phyloP scores from a whole-genome alignment of 2,329 filamentous ascomycete species.

The Nemania sp. region DNA sequence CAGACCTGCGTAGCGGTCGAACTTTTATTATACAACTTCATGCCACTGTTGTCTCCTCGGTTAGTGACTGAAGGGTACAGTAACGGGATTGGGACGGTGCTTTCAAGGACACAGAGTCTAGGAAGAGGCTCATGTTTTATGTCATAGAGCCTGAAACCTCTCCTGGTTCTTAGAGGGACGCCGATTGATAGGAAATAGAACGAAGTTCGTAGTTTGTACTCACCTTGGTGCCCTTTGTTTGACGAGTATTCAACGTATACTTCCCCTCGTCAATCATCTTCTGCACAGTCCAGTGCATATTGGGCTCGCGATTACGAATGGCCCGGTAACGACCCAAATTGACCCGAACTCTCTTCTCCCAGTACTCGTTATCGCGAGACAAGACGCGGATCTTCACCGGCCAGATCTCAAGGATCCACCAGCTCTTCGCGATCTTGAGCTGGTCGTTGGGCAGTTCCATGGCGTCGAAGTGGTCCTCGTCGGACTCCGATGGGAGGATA shows the following conservation, averaged over 20 bases:
- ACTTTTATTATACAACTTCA: background rate
- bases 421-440: conserved; percentile 16
- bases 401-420: conserved; percentile 26
- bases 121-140: background rate
- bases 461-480: conserved; percentile 23
- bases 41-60: background rate
- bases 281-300: conserved; percentile 27
- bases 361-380: conserved; percentile 15
- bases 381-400: conserved; percentile 25
- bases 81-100: too few relatives aligned
- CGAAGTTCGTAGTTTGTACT: background rate
- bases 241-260: conserved; percentile 10
- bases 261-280: conserved; percentile 19
- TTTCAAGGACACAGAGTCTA: background rate
- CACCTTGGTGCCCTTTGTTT: conserved; percentile 19
- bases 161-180: background rate
- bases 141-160: background rate
- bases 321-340: conserved; percentile 15
- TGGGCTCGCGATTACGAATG: conserved; percentile 8
- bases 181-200: background rate
- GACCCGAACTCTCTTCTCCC: conserved; percentile 24
- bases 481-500: conserved; percentile 20
- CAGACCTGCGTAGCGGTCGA: too few relatives aligned
- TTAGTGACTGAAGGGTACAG: background rate
- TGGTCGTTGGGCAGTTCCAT: conserved; percentile 18